Conservation (phyloP, 2,329 filamentous ascomycete genomes). For the Daldinia sp. region DNA sequence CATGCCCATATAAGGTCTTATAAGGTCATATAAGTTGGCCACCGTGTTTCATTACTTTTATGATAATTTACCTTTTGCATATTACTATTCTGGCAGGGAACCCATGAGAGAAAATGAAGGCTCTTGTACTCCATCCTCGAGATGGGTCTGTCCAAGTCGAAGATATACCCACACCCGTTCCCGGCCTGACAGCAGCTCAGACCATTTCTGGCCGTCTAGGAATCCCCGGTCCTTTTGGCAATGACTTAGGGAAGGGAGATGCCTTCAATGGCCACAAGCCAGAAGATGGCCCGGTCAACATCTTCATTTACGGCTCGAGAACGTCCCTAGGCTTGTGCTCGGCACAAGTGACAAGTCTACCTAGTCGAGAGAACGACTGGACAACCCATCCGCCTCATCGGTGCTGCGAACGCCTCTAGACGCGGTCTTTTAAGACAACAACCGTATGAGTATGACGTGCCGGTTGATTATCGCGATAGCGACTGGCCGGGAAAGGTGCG, state of each 20-base stretch:
- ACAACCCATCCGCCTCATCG: slow-evolving; percentile 3
- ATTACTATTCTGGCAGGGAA: not conserved
- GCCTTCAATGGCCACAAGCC: not conserved
- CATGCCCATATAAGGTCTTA: not conserved
- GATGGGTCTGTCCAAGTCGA: slow-evolving; percentile 5
- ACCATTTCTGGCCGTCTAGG: slow-evolving; percentile 5
- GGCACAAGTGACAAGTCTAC: not conserved
- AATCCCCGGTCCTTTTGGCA: slow-evolving; percentile 3
- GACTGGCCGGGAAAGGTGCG: not conserved
- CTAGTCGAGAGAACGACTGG: not conserved
- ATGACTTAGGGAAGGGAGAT: not conserved
- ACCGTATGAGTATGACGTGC: slow-evolving; percentile 1
- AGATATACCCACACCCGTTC: slow-evolving; percentile 1
- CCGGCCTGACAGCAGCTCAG: not conserved
- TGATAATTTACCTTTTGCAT: no score
- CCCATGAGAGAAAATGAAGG: not conserved
- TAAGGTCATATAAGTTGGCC: no score
- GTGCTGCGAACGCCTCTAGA: slow-evolving; percentile 1
- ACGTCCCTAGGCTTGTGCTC: slow-evolving; percentile 6
- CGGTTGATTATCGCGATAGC: slow-evolving; percentile 2
- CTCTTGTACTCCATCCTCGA: not conserved
- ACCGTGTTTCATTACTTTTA: not conserved
- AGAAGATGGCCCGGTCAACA: not conserved
- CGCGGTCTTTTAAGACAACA: not conserved
- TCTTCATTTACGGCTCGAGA: slow-evolving; percentile 14